phyloP scores from a whole-genome alignment of 2,329 filamentous ascomycete species.

The Pyrenophora tritici-repentis region DNA sequence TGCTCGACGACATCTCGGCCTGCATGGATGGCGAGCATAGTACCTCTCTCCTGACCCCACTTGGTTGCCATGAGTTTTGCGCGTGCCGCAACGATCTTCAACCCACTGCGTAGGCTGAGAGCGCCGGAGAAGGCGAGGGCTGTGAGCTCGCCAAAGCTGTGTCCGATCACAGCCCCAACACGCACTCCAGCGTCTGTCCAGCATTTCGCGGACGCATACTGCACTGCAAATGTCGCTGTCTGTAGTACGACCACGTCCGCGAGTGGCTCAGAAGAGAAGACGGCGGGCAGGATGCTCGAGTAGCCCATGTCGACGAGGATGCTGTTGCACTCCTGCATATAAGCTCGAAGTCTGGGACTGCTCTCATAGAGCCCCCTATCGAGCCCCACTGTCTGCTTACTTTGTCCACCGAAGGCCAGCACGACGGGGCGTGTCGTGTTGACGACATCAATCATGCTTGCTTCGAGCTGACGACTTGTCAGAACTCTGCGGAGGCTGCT shows the following conservation, averaged over 20 bases:
- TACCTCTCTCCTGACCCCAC: conserved; percentile 28
- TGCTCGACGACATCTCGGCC: background rate
- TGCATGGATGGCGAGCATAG: conserved; percentile 26
- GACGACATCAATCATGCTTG: background rate
- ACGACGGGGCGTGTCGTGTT: conserved; percentile 11
- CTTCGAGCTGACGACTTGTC: background rate
- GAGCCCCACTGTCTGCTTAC: conserved; percentile 11
- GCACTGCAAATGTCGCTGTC: background rate
- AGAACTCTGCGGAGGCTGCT: background rate
- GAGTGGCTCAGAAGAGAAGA: background rate
- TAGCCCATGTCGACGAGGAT: background rate
- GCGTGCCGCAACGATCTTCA: conserved; percentile 43
- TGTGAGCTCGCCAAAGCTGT: conserved; percentile 48
- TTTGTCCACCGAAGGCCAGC: conserved; percentile 23
- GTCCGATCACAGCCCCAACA: conserved; percentile 13
- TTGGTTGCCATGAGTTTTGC: conserved; percentile 33
- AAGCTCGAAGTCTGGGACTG: conserved; percentile 3
- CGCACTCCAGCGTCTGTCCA: background rate
- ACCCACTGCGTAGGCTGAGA: conserved; percentile 30
- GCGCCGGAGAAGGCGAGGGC: conserved; percentile 44
- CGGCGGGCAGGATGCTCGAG: background rate
- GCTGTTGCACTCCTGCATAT: background rate
- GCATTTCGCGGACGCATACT: background rate
- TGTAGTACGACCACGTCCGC: conserved; percentile 1
- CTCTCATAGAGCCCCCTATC: conserved; percentile 9